Evolutionary conservation across 495 filamentous ascomycete genomes (phyloP), one percentile per base, ranked within the genome.

Genomic region (Cercophora samala): DNA sequence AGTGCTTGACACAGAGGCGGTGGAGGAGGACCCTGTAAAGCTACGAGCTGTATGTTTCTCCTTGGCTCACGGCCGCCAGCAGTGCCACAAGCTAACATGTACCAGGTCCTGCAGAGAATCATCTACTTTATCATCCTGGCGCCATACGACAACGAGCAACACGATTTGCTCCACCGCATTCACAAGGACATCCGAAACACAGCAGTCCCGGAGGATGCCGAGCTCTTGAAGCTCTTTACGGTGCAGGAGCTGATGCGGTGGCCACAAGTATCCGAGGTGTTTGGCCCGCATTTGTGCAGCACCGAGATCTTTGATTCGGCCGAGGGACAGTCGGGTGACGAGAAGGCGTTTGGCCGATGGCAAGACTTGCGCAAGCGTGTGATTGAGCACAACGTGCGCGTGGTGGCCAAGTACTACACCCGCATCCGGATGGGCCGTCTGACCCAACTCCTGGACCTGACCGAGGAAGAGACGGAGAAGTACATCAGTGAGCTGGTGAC

Each of bases 341-440:
- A 88, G 66, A 90, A 96, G 78, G 89, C 93, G 15, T 79, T 90
- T 78, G 85, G 85, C 71, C 84, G 95, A 75, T 98, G 92, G 92
- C 86, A 93, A 76, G 96, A 97, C 73, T 84, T 99, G 67, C 92
- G 95, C 66, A 97, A 96, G 83, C 92, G 95, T 37, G 95, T 99
- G 64, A 99, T 99, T 73, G 95, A 99, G 81, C 95, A 99, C 80
- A 99, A 99, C 72, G 95, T 99, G 55, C 90, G 95, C 53, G 95
- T 98, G 8, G 86, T 99, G 13, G 95, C 96, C 73, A 96, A 96
- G 76, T 99, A 99, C 85, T 99, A 99, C 83, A 98, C 96, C 8
- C 92, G 95, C 69, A 96, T 99, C 77, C 87, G 89, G 76, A 92
- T 97, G 85, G 86, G 88, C 65, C 91, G 95, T 42, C 80, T 99